Evolutionary conservation across 1,139 yeast genomes (phyloP), one percentile per base, ranked within the genome.

Genomic region (Geotrichum siamense): DNA sequence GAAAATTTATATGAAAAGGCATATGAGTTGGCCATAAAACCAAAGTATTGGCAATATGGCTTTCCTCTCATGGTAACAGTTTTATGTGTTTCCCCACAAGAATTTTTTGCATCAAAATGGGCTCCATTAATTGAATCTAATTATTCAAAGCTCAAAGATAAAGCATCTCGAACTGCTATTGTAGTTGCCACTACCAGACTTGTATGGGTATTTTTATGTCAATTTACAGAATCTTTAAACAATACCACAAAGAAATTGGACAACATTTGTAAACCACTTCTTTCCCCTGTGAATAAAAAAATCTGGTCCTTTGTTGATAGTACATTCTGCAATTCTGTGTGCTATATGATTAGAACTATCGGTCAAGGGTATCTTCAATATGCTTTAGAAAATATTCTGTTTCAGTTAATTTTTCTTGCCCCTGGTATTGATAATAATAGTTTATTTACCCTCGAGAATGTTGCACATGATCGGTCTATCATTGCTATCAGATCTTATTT

Each of bases 201-300:
- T 28, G 63, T 83, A 0, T 93, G 98, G 98, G 94, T 89, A 0
- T 91, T 83, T 57, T 66, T 89, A 26, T 85, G 82, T 60, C 71
- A 98, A 48, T 78, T 89, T 51, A 76, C 94, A 0, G 98, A 93
- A 55, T 82, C 96, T 0, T 68, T 89, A 53, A 89, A 89, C 59
- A 82, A 83, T 49, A 87, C 95, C 0, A 78, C 89, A 2, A 81
- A 86, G 52, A 76, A 78, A 41, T 64, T 82, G 25, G 81, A 75
- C 26, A 61, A 64, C 3, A 64, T 91, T 25, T 76, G 80, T 55
- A 74, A 75, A 41, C 54, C 76, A 5, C 68, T 84, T 39, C 72
- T 79, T 48, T 67, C 69, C 4, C 56, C 55, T 15, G 59, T 64
- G 12, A 67, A 65, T 44, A 79, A 78, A 52, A 87, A 85, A 56